Evolutionary conservation across 768 basidiomycete species (phyloP).

Genomic region (Rhodotorula taiwanensis): DNA sequence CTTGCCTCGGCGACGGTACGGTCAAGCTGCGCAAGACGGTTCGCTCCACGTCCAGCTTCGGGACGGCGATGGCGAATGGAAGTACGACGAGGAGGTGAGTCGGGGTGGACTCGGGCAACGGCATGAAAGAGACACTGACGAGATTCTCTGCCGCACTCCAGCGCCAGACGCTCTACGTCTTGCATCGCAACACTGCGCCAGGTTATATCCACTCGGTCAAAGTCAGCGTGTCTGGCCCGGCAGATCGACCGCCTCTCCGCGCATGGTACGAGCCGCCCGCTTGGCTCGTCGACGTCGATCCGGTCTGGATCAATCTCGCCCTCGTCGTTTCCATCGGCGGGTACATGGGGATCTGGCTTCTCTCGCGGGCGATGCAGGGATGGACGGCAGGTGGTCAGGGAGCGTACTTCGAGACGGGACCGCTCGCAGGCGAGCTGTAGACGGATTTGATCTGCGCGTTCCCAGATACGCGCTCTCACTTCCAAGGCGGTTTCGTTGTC

Average conservation of each 20-base stretch:
- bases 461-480: too few species aligned
- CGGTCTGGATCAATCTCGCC: conserved; percentile 6
- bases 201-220: conserved; percentile 30
- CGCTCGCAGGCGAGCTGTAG: background rate
- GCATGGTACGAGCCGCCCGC: conserved; percentile 23
- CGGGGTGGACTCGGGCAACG: too few species aligned
- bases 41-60: conserved; percentile 56
- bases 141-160: too few species aligned
- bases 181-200: conserved; percentile 40
- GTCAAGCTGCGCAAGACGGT: conserved; percentile 42
- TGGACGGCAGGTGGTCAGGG: background rate
- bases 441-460: too few species aligned
- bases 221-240: conserved; percentile 15
- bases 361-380: background rate
- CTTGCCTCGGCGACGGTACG: conserved; percentile 57
- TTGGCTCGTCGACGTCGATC: conserved; percentile 6
- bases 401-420: background rate
- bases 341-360: conserved; percentile 6
- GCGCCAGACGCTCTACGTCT: conserved; percentile 69
- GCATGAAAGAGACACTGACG: too few species aligned
- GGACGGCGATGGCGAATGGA: conserved; percentile 52
- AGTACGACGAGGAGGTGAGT: conserved; percentile 53
- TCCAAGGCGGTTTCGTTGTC: too few species aligned
- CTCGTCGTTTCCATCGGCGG: background rate
- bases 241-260: conserved; percentile 9